Percentiles rank a stretch among this genome's conserved stretches.
These are phyloP conservation scores for Fusarium newnesense DNA, from an alignment of 2,329 filamentous ascomycete species.

Conservation along the genomic window DNA sequence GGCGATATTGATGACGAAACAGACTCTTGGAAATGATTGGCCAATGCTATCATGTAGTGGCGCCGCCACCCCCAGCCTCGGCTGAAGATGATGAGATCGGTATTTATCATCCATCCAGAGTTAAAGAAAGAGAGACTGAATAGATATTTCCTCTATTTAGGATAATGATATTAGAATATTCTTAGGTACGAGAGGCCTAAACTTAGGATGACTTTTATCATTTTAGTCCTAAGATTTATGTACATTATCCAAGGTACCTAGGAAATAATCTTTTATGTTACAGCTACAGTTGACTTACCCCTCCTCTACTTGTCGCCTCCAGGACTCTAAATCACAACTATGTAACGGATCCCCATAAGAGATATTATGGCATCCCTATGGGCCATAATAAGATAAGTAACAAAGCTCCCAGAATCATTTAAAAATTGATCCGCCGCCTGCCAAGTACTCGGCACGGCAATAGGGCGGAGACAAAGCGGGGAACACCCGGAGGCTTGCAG, in stretches of 20 bases:
- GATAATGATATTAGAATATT: no score
- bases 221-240: not conserved
- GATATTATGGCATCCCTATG: not conserved
- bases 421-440: not conserved
- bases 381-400: no score
- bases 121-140: not conserved
- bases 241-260: no score
- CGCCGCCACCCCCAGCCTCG: conserved; percentile 8
- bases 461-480: conserved; percentile 18
- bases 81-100: not conserved
- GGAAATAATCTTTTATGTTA: not conserved
- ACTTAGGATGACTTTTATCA: not conserved
- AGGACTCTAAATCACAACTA: not conserved
- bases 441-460: conserved; percentile 26
- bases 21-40: conserved; percentile 7
- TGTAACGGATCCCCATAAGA: no score
- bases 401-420: not conserved
- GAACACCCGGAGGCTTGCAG: conserved; percentile 7
- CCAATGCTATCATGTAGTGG: conserved; percentile 29
- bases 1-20: conserved; percentile 39
- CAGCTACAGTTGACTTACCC: not conserved
- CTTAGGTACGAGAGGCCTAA: not conserved
- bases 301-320: not conserved
- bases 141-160: not conserved
- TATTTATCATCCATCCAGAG: not conserved